Percentiles rank a stretch among this genome's conserved stretches.
Evolutionary conservation across 257 asterid species (phyloP).

Genomic region (Nicotiana attenuata): DNA sequence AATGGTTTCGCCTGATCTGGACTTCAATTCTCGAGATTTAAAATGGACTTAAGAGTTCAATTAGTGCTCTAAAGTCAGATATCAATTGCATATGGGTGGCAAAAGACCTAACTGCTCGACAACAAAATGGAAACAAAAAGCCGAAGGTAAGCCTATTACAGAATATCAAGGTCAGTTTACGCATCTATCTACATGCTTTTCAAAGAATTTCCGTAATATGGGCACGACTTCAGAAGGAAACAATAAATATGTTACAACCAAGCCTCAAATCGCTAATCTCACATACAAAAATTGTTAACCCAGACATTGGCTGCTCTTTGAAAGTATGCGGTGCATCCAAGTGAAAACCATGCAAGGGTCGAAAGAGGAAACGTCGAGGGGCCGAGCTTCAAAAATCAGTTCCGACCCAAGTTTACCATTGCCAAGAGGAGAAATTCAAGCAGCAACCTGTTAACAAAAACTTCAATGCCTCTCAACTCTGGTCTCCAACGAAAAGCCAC

Average conservation of each 20-base stretch:
- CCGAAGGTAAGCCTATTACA: background rate
- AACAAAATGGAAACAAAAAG: background rate
- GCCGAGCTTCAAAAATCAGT: background rate
- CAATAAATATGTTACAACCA: background rate
- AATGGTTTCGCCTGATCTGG: no score
- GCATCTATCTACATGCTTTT: conserved; percentile 20
- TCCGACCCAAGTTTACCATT: background rate
- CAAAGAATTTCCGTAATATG: background rate
- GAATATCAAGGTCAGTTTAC: background rate
- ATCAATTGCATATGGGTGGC: background rate
- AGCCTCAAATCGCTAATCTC: background rate
- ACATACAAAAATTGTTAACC: conserved; percentile 1
- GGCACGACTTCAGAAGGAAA: background rate
- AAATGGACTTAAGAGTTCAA: no score
- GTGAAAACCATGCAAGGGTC: background rate
- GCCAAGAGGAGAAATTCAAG: background rate
- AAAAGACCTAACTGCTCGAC: background rate
- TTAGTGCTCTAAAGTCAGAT: background rate
- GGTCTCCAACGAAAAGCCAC: conserved; percentile 3
- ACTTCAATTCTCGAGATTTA: no score
- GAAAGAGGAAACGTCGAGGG: background rate
- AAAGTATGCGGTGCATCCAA: background rate
- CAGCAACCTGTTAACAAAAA: background rate
- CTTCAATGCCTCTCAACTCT: background rate
- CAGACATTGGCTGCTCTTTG: background rate